These are phyloP conservation scores for Yamadazyma triangularis DNA, from an alignment of 1,139 yeast genomes.

Conservation along the genomic window DNA sequence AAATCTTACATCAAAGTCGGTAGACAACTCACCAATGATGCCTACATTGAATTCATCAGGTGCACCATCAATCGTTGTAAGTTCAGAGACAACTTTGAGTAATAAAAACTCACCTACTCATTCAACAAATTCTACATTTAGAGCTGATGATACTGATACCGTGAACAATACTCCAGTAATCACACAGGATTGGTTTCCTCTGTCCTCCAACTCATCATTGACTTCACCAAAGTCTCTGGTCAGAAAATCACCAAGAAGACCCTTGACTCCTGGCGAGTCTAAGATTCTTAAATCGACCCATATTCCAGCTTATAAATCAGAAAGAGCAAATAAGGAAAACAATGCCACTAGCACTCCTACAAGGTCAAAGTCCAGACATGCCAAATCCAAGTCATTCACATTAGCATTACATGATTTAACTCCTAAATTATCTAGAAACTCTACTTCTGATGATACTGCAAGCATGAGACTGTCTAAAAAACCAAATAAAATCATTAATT, in stretches of 20 bases:
- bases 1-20: neutral
- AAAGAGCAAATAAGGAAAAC: conserved; percentile 5
- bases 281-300: conserved; percentile 24
- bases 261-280: conserved; percentile 26
- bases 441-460: conserved; percentile 6
- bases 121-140: conserved; percentile 18
- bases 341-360: conserved; percentile 1
- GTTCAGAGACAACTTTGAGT: conserved; percentile 12
- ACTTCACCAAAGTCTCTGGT: neutral
- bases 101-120: conserved; percentile 12
- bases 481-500: conserved; percentile 7
- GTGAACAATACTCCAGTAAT: conserved; percentile 9
- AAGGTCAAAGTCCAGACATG: conserved; percentile 3
- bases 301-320: conserved; percentile 22
- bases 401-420: conserved; percentile 7
- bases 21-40: neutral
- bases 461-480: conserved; percentile 9
- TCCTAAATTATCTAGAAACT: conserved; percentile 8
- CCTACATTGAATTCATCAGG: neutral
- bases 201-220: conserved; percentile 1
- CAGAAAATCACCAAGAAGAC: conserved; percentile 19
- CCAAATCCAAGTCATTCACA: conserved; percentile 12
- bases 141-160: conserved; percentile 12
- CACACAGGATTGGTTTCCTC: conserved; percentile 2
- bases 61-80: conserved; percentile 22